phyloP scores from a whole-genome alignment of 2,329 filamentous ascomycete species.

The Cylindrodendrum hubeiense region DNA sequence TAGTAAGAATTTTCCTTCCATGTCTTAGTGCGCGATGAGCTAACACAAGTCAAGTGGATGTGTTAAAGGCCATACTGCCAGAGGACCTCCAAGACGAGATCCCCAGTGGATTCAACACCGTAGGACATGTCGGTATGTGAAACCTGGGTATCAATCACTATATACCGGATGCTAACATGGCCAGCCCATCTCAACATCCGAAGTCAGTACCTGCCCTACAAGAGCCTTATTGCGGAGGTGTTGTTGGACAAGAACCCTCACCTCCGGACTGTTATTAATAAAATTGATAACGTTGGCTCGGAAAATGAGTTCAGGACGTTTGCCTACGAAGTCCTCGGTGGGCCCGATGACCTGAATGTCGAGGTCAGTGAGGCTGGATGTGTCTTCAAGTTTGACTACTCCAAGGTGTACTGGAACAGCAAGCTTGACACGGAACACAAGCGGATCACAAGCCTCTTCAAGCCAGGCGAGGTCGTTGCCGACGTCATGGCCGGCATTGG shows the following conservation, averaged over 20 bases:
- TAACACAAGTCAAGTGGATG: constrained; percentile 71
- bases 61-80: constrained; percentile 85
- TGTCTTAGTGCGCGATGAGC: not conserved
- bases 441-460: constrained; percentile 80
- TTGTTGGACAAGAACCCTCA: constrained; percentile 89
- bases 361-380: constrained; percentile 85
- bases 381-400: constrained; percentile 92
- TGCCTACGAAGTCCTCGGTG: constrained; percentile 88
- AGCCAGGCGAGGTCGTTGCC: constrained; percentile 88
- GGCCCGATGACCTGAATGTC: constrained; percentile 85
- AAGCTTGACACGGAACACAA: constrained; percentile 91
- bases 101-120: constrained; percentile 87
- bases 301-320: constrained; percentile 93
- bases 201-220: constrained; percentile 86
- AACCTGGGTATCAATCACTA: not conserved
- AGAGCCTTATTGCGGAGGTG: constrained; percentile 85
- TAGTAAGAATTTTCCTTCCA: constrained; percentile 61
- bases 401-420: constrained; percentile 98
- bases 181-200: constrained; percentile 91
- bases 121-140: constrained; percentile 83
- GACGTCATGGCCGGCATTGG: constrained; percentile 99
- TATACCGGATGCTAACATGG: constrained; percentile 22
- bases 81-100: constrained; percentile 84
- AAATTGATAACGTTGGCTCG: constrained; percentile 87
- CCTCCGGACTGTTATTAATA: constrained; percentile 94